phyloP scores from a whole-genome alignment of 2,329 filamentous ascomycete genomes.

The Pseudodiploospora longispora region DNA sequence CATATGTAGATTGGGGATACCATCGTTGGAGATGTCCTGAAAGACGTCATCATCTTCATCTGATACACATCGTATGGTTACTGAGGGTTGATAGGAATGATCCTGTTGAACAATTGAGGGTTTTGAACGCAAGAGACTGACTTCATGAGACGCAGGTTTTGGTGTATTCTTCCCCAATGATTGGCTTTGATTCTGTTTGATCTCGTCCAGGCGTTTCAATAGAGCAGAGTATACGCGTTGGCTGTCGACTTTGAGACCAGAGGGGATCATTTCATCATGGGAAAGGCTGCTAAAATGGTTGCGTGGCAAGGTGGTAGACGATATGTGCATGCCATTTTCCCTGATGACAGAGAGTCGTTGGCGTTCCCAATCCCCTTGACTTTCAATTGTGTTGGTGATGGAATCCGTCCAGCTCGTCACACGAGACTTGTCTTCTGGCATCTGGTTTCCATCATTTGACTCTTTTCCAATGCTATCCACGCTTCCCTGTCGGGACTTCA shows the following conservation, averaged over 20 bases:
- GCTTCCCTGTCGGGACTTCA: constrained; percentile 47
- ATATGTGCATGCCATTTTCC: constrained; percentile 38
- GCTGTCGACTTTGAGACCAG: constrained; percentile 38
- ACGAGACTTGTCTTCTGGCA: constrained; percentile 48
- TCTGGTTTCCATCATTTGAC: constrained; percentile 18
- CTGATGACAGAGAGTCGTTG: constrained; percentile 58
- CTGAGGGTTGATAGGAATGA: constrained; percentile 4
- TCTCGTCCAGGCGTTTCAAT: constrained; percentile 45
- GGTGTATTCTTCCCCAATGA: background rate
- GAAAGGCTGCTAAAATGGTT: background rate
- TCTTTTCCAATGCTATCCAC: constrained; percentile 40
- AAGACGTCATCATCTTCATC: constrained; percentile 28
- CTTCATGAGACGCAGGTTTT: no score
- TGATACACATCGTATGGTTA: constrained; percentile 26
- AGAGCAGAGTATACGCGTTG: constrained; percentile 56
- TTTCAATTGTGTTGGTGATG: constrained; percentile 46
- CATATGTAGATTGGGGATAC: no score
- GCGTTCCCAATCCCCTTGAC: constrained; percentile 38
- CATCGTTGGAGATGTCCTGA: constrained; percentile 7
- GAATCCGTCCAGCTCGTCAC: constrained; percentile 68
- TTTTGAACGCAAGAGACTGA: no score
- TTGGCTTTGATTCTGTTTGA: constrained; percentile 15
- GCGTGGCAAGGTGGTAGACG: constrained; percentile 29
- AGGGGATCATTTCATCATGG: background rate
- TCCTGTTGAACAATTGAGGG: no score